Percentiles rank a stretch among this genome's conserved stretches.
Conservation (phyloP, 352 stramenopile genomes). For the Stephanocyclus meneghinianus region DNA sequence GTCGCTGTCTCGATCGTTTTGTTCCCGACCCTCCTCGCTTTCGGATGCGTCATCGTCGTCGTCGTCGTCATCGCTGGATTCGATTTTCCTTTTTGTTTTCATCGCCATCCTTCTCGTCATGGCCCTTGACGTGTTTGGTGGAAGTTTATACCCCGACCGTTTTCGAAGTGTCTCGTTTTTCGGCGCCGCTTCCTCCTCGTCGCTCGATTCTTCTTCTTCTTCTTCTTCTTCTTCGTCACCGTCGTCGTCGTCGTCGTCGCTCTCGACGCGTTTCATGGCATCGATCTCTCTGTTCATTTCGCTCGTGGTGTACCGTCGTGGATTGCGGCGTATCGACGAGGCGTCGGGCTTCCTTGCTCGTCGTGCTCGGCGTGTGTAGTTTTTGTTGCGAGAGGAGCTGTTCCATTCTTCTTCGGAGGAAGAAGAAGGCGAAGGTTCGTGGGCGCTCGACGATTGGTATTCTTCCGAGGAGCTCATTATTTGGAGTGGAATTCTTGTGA, state of each 20-base stretch:
- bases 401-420: constrained; percentile 18
- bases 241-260: constrained; percentile 9
- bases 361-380: not conserved
- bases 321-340: not conserved
- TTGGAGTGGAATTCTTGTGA: not conserved
- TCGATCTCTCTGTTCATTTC: constrained; percentile 40
- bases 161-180: not conserved
- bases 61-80: constrained; percentile 1
- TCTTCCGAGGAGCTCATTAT: not conserved
- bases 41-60: not conserved
- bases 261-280: not conserved
- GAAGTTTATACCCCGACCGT: not conserved
- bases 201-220: not conserved
- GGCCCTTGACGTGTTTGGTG: not conserved
- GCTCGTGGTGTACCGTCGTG: constrained; percentile 26
- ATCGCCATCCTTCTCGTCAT: not conserved
- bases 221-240: constrained; percentile 12
- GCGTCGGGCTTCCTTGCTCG: not conserved
- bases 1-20: not conserved
- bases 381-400: not conserved
- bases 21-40: constrained; percentile 13
- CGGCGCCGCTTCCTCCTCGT: not conserved
- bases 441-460: not conserved
- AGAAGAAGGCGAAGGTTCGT: not conserved
- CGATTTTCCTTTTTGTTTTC: not conserved